Evolutionary conservation across 345 rosid genomes (phyloP), one percentile per base, ranked within the genome.

Genomic region (Hirschfeldia incana): DNA sequence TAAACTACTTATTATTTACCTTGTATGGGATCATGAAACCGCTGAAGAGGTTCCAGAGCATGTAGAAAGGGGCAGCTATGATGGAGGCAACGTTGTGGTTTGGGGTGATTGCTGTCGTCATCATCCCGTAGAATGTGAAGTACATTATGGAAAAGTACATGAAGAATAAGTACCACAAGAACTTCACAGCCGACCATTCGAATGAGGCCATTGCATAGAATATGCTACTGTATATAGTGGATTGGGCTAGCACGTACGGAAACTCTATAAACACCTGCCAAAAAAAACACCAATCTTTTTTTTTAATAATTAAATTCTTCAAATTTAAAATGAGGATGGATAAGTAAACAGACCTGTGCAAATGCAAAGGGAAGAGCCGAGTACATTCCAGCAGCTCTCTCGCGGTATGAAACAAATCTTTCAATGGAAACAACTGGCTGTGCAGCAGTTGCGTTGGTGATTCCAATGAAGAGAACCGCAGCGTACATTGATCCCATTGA

Each of bases 21-120:
- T 93, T 88, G 86, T 85, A 87, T 32, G 98, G 88, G 82, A 95
- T 95, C 98, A 91, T 91, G 74, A 93, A 95, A 80, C 99, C 97
- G 1, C 98, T 89, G 86, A 95, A 95, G 83, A 95, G 94, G 87
- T 95, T 93, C 99, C 99, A 95, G n/a, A 93, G 92, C 99, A 93
- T 95, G 75, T 95, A 93, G 80, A 87, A 91, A 0, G 99, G 99
- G 0, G 97, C 99, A 57, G 99, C 88, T 15, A 95, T 83, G 57
- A 95, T 91, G 8, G 98, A 74, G 39, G 97, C 99, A 55, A 95
- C 97, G 5, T 93, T 89, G 82, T 95, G 98, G 79, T 95, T 95
- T 42, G 99, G 99, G 6, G 99, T 95, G 83, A 95, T 67, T 1
- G 99, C 97, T 4, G 99, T 93, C 0, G 94, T 95, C 99, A 95